Conservation (phyloP, 164 flowering plant genomes). For the Taxillus chinensis region DNA sequence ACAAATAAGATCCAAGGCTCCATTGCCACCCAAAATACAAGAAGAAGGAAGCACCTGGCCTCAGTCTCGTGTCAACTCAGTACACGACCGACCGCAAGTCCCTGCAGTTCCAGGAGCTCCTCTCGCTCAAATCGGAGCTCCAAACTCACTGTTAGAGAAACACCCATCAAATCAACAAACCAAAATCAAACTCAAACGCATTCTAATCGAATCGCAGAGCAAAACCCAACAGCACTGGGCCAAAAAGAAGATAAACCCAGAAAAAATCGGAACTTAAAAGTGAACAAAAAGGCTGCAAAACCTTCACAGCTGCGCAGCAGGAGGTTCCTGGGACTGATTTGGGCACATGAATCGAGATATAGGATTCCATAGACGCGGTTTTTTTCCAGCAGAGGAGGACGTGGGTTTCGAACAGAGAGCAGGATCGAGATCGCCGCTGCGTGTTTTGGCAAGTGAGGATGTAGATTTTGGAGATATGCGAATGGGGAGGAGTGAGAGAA, state of each 20-base stretch:
- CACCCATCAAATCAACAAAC: not conserved
- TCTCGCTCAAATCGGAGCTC: not conserved
- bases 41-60: not conserved
- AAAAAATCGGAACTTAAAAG: not conserved
- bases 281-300: not conserved
- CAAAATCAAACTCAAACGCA: not conserved
- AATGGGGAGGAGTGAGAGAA: not conserved
- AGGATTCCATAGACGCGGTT: not conserved
- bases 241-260: not conserved
- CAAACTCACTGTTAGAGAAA: not conserved
- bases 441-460: constrained; percentile 3
- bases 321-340: not conserved
- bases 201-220: not conserved
- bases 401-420: not conserved
- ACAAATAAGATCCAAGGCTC: not conserved
- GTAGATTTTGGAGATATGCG: constrained; percentile 8
- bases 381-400: not conserved
- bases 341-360: not conserved
- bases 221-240: not conserved
- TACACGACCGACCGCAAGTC: too few species aligned
- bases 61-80: too few species aligned
- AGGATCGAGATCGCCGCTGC: not conserved
- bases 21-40: not conserved
- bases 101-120: not conserved
- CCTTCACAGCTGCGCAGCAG: not conserved